Conservation (phyloP, 1,139 yeast species). For the Torulaspora pretoriensis region DNA sequence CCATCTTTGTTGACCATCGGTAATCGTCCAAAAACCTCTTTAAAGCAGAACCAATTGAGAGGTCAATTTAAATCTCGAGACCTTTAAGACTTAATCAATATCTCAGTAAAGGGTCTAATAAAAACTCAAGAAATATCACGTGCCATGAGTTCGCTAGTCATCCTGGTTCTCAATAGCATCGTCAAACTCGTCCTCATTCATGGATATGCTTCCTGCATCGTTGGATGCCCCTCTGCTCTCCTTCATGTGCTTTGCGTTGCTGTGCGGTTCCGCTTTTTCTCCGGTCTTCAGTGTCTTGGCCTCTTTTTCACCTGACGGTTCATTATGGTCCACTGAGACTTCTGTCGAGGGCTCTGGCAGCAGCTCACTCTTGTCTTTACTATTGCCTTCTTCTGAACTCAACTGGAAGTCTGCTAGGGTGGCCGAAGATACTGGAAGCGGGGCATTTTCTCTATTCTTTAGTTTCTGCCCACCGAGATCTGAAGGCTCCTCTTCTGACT, state of each 20-base stretch:
- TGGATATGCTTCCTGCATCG: constrained; percentile 8
- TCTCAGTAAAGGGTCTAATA: neutral
- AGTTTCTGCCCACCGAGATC: neutral
- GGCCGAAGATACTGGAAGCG: too few species aligned
- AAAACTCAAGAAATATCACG: neutral
- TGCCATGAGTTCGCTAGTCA: neutral
- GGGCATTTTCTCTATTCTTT: neutral
- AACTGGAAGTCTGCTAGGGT: too few species aligned
- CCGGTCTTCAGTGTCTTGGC: neutral
- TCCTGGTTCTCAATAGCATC: constrained; percentile 17
- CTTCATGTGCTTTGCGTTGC: neutral
- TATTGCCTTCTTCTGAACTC: too few species aligned
- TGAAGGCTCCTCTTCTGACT: neutral
- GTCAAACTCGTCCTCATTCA: constrained; percentile 15
- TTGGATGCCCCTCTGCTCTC: neutral
- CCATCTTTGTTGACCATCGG: neutral
- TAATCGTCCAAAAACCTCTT: too few species aligned
- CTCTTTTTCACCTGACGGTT: neutral
- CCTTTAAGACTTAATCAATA: neutral
- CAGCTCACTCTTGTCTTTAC: too few species aligned
- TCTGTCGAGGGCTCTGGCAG: too few species aligned
- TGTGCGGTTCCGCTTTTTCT: neutral
- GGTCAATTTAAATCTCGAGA: neutral
- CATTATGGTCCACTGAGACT: neutral
- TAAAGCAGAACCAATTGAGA: neutral